A percentile compares a stretch with the other conserved stretches of the same genome.
These are phyloP conservation scores for Tetrahymena malaccensis DNA, from an alignment of 73 alveolate species.

Conservation along the genomic window DNA sequence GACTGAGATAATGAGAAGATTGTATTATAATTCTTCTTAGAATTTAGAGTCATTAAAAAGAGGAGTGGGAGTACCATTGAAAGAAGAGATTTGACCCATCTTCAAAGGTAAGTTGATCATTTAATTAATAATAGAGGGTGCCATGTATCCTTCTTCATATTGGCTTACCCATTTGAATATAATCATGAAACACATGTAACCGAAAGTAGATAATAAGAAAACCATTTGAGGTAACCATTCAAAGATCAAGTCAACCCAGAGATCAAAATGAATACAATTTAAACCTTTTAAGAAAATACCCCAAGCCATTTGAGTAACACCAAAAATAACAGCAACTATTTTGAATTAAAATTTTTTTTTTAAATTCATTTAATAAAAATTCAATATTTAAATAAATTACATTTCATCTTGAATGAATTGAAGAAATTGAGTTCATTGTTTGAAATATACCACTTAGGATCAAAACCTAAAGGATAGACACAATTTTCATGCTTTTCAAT, in stretches of 20 bases:
- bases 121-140: conserved; percentile 88
- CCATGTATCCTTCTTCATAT: conserved; percentile 70
- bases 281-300: conserved; percentile 90
- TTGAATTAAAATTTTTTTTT: too few species aligned
- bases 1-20: conserved; percentile 66
- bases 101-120: conserved; percentile 86
- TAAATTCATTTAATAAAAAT: too few species aligned
- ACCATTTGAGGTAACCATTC: conserved; percentile 93
- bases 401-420: conserved; percentile 93
- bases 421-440: conserved; percentile 81
- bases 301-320: conserved; percentile 89
- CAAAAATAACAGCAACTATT: conserved; percentile 82
- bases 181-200: conserved; percentile 88
- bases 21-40: conserved; percentile 58
- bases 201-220: conserved; percentile 74
- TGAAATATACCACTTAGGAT: conserved; percentile 91
- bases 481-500: conserved; percentile 34
- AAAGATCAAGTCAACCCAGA: conserved; percentile 61
- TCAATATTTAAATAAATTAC: neutral
- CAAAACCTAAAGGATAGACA: conserved; percentile 91
- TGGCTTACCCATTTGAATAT: conserved; percentile 86
- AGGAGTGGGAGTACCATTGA: conserved; percentile 58
- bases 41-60: conserved; percentile 61
- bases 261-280: conserved; percentile 79
- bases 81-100: conserved; percentile 52